A percentile compares a stretch with the other conserved stretches of the same genome.
These are phyloP conservation scores for Rhizopogon rudus DNA, from an alignment of 768 basidiomycete genomes.

Conservation along the genomic window DNA sequence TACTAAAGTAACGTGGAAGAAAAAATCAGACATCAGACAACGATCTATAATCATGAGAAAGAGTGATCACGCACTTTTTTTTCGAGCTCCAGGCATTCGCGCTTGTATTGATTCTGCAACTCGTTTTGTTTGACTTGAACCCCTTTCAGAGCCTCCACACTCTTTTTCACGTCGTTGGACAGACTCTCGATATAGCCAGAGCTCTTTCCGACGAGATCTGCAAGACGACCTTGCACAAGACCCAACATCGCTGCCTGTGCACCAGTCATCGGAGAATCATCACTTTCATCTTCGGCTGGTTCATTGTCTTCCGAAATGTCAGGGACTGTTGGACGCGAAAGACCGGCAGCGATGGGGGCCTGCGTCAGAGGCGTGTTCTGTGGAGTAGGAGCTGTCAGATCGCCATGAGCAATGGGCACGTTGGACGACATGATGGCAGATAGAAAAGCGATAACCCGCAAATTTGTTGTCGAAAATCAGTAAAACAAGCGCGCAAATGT, in stretches of 20 bases:
- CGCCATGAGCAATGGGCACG: slow-evolving; percentile 54
- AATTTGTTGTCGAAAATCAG: slow-evolving; percentile 20
- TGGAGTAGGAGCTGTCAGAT: slow-evolving; percentile 85
- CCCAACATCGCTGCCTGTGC: slow-evolving; percentile 68
- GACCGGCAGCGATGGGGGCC: slow-evolving; percentile 72
- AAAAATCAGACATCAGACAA: slow-evolving; percentile 7
- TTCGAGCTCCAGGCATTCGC: slow-evolving; percentile 92
- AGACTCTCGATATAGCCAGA: slow-evolving; percentile 94
- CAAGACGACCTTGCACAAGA: slow-evolving; percentile 86
- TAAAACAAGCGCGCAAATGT: slow-evolving; percentile 14
- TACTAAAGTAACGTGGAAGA: slow-evolving; percentile 40
- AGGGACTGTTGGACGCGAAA: slow-evolving; percentile 85
- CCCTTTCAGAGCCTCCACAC: slow-evolving; percentile 89
- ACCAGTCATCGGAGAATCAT: slow-evolving; percentile 30
- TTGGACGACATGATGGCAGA: slow-evolving; percentile 57
- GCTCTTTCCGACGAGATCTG: slow-evolving; percentile 80
- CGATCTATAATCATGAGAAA: slow-evolving; percentile 7
- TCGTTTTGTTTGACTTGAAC: slow-evolving; percentile 89
- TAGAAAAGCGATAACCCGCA: slow-evolving; percentile 19
- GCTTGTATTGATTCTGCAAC: slow-evolving; percentile 87
- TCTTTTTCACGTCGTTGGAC: slow-evolving; percentile 74
- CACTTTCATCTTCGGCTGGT: slow-evolving; percentile 54
- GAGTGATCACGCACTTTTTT: slow-evolving; percentile 65
- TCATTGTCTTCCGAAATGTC: slow-evolving; percentile 84
- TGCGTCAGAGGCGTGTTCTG: slow-evolving; percentile 87